Evolutionary conservation across 768 basidiomycete species (phyloP), one percentile per base, ranked within the genome.

Genomic region (Calocera cornea): DNA sequence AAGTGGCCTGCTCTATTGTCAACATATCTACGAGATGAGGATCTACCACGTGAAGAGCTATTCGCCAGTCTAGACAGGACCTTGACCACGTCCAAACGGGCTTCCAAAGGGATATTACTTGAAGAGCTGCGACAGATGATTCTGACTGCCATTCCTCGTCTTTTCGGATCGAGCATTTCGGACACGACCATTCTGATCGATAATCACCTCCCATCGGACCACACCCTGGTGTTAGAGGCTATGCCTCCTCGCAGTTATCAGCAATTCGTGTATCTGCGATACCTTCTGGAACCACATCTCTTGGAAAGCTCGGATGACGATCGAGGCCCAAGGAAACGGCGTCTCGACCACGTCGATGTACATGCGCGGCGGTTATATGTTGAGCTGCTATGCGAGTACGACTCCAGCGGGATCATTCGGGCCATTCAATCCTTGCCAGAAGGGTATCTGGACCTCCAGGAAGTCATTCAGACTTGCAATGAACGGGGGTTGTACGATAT

Each of bases 101-200:
- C 78, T 16, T 84, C 82, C 70, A 82, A 83, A 65, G 81, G 82
- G 1, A 66, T 70, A 2, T 72, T 90, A 38, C 83, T 87, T n/a
- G 71, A 75, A 19, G 86, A 88, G 22, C 77, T 94, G 14, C 72
- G 80, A 5, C 70, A 70, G 1, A 83, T 83, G 17, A 76, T 95
- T 29, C 76, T 83, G 11, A 77, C 81, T 5, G 82, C 87, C 0
- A 78, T 97, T 2, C 84, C 86, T 10, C 80, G 81, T 14, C 81
- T 98, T 12, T 77, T 97, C 34, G 76, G 82, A 27, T 74, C 78
- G 7, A 84, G 85, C 68, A 73, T 92, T n/a, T 72, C 80, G 17
- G 81, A 82, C 68, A 91, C 93, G 0, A 94, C 91, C 1, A 72
- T 78, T 2, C 78, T 97, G 2, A 69, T 98, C 34, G 87, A 97